Evolutionary conservation across 2,329 filamentous ascomycete genomes (phyloP).

Genomic region (Corinectria fuckeliana): DNA sequence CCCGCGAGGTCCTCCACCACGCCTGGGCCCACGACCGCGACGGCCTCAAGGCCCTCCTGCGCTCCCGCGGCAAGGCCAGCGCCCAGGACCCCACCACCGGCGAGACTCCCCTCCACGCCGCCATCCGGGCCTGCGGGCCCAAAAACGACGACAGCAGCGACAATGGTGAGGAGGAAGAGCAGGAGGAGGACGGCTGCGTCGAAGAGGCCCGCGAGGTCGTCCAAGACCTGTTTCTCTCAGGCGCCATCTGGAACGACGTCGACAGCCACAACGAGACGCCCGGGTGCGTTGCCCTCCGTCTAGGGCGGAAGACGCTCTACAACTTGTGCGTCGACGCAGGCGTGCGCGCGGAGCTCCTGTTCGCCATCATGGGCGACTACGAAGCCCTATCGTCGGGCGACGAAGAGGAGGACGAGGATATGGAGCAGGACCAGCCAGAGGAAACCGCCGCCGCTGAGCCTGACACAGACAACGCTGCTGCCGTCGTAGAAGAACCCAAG

Average conservation of each 20-base stretch:
- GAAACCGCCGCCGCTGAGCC: conserved; percentile 46
- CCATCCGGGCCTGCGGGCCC: conserved; percentile 76
- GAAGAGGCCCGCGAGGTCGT: conserved; percentile 72
- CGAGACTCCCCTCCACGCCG: conserved; percentile 87
- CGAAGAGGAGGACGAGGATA: conserved; percentile 56
- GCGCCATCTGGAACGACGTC: conserved; percentile 97
- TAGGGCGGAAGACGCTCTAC: conserved; percentile 77
- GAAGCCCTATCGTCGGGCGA: conserved; percentile 70
- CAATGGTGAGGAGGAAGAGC: conserved; percentile 45
- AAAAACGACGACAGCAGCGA: conserved; percentile 36
- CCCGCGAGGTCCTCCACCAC: conserved; percentile 58
- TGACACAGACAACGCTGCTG: conserved; percentile 39
- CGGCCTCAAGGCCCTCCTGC: conserved; percentile 72
- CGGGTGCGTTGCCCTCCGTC: conserved; percentile 78
- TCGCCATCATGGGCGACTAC: conserved; percentile 83
- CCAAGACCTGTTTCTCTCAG: conserved; percentile 79
- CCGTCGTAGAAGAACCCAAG: conserved; percentile 38
- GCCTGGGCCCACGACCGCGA: conserved; percentile 68
- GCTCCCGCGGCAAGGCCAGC: conserved; percentile 68
- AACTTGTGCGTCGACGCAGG: conserved; percentile 86
- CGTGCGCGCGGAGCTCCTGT: conserved; percentile 85
- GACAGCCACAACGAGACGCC: conserved; percentile 88
- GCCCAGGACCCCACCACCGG: conserved; percentile 85
- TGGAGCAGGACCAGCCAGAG: conserved; percentile 53
- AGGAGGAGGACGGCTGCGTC: conserved; percentile 52